phyloP scores from a whole-genome alignment of 495 filamentous ascomycete species.

The Penicillium daleae region DNA sequence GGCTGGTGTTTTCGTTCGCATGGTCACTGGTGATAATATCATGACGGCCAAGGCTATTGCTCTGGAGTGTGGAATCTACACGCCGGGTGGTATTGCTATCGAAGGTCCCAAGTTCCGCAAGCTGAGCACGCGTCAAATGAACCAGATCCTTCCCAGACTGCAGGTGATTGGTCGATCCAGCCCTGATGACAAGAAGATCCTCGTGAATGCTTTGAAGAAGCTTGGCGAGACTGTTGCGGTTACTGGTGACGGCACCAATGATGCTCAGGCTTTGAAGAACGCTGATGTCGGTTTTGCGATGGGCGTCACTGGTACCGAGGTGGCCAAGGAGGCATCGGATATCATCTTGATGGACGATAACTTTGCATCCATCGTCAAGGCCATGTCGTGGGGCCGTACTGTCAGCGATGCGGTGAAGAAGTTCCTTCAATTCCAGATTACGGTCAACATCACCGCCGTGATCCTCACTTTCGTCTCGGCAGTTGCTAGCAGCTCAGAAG shows the following conservation, averaged over 20 bases:
- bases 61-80: slow-evolving; percentile 80
- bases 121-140: slow-evolving; percentile 68
- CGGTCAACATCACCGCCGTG: slow-evolving; percentile 89
- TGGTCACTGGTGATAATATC: slow-evolving; percentile 92
- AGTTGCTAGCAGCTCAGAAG: slow-evolving; percentile 63
- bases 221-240: slow-evolving; percentile 91
- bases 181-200: slow-evolving; percentile 80
- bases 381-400: slow-evolving; percentile 84
- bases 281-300: slow-evolving; percentile 93
- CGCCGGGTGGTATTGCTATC: slow-evolving; percentile 74
- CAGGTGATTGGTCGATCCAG: slow-evolving; percentile 86
- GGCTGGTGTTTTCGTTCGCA: slow-evolving; percentile 83
- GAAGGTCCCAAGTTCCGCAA: slow-evolving; percentile 81
- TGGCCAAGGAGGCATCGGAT: slow-evolving; percentile 91
- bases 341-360: slow-evolving; percentile 96
- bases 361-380: slow-evolving; percentile 87
- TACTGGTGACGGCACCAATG: slow-evolving; percentile 92
- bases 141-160: slow-evolving; percentile 69
- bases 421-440: slow-evolving; percentile 92
- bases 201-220: slow-evolving; percentile 80
- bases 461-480: slow-evolving; percentile 82
- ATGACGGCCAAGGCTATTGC: slow-evolving; percentile 87
- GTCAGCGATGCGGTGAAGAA: slow-evolving; percentile 91
- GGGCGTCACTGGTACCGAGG: slow-evolving; percentile 89
- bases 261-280: slow-evolving; percentile 83